Conservation (phyloP, 2,329 filamentous ascomycete genomes). For the Tolypocladium inflatum region DNA sequence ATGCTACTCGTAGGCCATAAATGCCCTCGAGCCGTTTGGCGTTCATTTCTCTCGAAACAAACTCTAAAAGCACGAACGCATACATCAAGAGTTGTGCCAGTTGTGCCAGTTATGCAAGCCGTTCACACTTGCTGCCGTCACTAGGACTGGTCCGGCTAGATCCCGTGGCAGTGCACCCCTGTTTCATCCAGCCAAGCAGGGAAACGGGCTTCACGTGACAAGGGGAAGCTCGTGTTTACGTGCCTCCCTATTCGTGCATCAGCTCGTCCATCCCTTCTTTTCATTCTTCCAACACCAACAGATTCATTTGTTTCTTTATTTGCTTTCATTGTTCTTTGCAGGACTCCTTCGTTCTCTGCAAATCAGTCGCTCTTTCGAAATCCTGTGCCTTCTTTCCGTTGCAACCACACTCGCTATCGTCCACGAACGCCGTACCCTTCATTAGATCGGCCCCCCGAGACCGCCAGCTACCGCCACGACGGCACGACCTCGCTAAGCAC, state of each 20-base stretch:
- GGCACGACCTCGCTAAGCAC: neutral
- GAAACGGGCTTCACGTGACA: neutral
- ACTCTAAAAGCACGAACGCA: neutral
- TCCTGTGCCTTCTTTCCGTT: neutral
- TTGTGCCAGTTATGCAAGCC: neutral
- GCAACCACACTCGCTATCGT: neutral
- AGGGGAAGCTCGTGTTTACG: neutral
- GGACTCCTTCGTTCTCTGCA: neutral
- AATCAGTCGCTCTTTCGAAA: neutral
- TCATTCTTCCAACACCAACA: neutral
- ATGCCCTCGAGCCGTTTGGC: neutral
- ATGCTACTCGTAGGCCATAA: neutral
- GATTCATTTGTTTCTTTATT: neutral
- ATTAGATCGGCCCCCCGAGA: neutral
- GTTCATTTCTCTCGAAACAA: neutral
- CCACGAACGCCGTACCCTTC: neutral
- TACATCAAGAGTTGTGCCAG: neutral
- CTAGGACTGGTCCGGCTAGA: neutral
- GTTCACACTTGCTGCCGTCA: neutral
- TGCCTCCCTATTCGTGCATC: neutral
- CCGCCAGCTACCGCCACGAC: neutral
- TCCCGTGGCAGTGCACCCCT: neutral
- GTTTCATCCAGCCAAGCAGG: neutral
- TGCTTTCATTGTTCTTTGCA: neutral
- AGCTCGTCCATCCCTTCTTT: neutral